These are phyloP conservation scores for Telfairia occidentalis DNA, from an alignment of 331 rosid species.

Conservation along the genomic window DNA sequence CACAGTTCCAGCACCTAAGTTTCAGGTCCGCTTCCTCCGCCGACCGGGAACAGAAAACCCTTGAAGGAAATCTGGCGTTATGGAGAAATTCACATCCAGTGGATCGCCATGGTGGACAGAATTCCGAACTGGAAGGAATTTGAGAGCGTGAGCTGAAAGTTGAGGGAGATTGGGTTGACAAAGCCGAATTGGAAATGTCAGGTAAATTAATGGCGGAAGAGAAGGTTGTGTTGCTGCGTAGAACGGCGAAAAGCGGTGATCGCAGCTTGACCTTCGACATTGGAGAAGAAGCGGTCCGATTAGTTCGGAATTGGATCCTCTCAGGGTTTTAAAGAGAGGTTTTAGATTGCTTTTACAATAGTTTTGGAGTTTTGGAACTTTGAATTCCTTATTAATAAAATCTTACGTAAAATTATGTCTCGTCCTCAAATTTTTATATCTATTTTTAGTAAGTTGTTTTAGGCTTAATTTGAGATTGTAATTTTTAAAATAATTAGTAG, in stretches of 20 bases:
- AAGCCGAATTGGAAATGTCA: neutral
- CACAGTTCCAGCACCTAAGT: conserved; percentile 63
- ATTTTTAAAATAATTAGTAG: too few relatives aligned
- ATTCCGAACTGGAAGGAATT: conserved; percentile 5
- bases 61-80: conserved; percentile 13
- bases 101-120: neutral
- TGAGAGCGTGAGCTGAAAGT: conserved; percentile 1
- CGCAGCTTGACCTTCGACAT: conserved; percentile 44
- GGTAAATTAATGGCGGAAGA: conserved; percentile 16
- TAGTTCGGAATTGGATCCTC: neutral
- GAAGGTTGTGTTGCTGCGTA: conserved; percentile 18
- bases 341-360: too few relatives aligned
- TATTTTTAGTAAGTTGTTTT: too few relatives aligned
- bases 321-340: neutral
- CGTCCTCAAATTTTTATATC: too few relatives aligned
- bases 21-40: conserved; percentile 12
- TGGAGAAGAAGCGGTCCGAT: conserved; percentile 13
- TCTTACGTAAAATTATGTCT: too few relatives aligned
- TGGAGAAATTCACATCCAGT: conserved; percentile 9
- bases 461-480: too few relatives aligned
- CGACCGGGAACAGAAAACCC: conserved; percentile 25
- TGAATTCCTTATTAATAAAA: too few relatives aligned
- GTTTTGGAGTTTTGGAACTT: too few relatives aligned
- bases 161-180: conserved; percentile 2
- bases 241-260: conserved; percentile 24